phyloP scores from a whole-genome alignment of 2,329 filamentous ascomycete species.

The Tolypocladium amazonense region DNA sequence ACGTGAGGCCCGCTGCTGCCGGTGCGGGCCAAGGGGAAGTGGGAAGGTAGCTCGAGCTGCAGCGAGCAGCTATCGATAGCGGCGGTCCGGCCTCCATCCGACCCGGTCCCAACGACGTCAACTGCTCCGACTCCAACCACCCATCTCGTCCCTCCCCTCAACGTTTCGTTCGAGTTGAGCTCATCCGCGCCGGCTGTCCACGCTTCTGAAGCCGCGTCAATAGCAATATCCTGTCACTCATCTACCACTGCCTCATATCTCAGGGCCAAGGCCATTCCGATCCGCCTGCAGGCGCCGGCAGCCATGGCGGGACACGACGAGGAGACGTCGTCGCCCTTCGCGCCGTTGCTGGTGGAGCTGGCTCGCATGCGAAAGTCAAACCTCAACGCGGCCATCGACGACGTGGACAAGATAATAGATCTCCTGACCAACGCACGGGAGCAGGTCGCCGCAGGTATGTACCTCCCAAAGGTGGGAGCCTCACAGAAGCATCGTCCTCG shows the following conservation, averaged over 20 bases:
- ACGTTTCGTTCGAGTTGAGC: not conserved
- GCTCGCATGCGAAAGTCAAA: conserved; percentile 59
- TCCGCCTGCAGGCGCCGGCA: not conserved
- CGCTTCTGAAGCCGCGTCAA: not conserved
- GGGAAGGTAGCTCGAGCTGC: not conserved
- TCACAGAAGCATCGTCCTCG: not conserved
- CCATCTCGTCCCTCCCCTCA: not conserved
- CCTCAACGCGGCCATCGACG: conserved; percentile 58
- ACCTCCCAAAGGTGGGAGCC: not conserved
- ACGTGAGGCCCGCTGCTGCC: not conserved
- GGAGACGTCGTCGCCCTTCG: conserved; percentile 32
- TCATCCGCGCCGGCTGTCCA: not conserved
- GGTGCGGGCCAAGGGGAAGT: too few species aligned
- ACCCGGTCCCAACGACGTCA: not conserved
- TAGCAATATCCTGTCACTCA: too few species aligned
- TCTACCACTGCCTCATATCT: not conserved
- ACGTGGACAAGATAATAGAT: conserved; percentile 78
- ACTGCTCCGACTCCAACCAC: not conserved
- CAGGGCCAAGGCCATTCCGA: too few species aligned
- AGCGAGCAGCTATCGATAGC: not conserved
- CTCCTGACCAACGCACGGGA: conserved; percentile 64
- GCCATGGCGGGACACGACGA: conserved; percentile 24
- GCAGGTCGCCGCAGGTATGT: conserved; percentile 57
- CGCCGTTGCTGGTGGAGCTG: conserved; percentile 60
- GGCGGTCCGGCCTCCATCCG: not conserved